These are phyloP conservation scores for Neurospora sp. DNA, from an alignment of 495 filamentous ascomycete species.

Conservation along the genomic window DNA sequence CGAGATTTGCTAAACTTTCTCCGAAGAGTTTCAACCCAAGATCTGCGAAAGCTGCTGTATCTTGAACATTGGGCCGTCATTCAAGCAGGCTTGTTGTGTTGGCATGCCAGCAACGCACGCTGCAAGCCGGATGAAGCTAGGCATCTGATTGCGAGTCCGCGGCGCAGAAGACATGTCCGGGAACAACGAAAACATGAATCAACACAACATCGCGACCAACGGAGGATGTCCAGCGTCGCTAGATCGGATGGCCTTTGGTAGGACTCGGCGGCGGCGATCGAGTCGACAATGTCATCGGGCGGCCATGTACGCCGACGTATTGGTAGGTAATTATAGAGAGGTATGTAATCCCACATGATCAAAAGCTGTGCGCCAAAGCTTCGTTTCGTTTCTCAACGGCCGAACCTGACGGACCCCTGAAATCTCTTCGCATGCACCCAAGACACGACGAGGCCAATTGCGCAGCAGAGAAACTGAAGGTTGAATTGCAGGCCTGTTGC, in stretches of 20 bases:
- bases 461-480: neutral
- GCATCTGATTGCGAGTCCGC: neutral
- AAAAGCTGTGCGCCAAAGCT: conserved; percentile 6
- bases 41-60: neutral
- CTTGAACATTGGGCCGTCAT: neutral
- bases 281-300: neutral
- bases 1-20: neutral
- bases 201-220: neutral
- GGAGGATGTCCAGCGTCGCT: neutral
- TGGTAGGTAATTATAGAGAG: neutral
- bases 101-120: neutral
- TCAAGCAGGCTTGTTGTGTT: neutral
- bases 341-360: neutral
- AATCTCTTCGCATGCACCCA: neutral
- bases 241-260: neutral
- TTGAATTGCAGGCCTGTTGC: conserved; percentile 8
- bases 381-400: conserved; percentile 6
- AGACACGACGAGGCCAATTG: conserved; percentile 6
- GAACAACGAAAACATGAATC: neutral
- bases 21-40: neutral
- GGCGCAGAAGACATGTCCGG: neutral
- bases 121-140: neutral
- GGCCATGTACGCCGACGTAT: neutral
- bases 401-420: conserved; percentile 1
- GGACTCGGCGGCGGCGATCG: neutral